Percentiles rank a stretch among this genome's conserved stretches.
Conservation (phyloP, 2,329 filamentous ascomycete species). For the Akanthomyces lecanii region DNA sequence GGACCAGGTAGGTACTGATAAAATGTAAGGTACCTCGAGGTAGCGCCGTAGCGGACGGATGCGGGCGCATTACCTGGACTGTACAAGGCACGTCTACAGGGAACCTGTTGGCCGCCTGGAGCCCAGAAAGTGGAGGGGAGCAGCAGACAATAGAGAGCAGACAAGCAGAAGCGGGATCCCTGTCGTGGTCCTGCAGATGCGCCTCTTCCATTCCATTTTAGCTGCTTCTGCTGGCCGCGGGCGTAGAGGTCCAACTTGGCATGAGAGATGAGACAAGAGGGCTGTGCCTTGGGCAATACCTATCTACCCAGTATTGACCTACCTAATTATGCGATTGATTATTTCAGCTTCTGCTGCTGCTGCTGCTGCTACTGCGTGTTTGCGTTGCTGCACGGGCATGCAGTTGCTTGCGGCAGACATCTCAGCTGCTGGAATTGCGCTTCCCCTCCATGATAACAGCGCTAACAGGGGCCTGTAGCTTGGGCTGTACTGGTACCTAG, state of each 20-base stretch:
- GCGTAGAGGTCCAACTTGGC: not conserved
- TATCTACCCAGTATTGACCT: no score
- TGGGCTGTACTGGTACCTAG: not conserved
- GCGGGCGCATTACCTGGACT: not conserved
- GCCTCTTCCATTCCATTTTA: not conserved
- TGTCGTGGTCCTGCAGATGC: conserved; percentile 13
- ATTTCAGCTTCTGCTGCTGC: not conserved
- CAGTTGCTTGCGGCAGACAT: not conserved
- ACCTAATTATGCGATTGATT: not conserved
- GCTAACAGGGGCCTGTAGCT: not conserved
- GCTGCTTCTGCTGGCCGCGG: not conserved
- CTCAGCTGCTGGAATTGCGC: not conserved
- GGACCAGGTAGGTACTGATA: no score
- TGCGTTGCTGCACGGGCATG: not conserved
- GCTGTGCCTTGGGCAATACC: not conserved
- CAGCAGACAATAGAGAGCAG: not conserved
- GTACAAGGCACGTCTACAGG: not conserved
- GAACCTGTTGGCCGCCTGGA: not conserved
- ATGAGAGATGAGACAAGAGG: not conserved
- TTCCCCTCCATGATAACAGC: not conserved
- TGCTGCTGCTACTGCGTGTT: not conserved
- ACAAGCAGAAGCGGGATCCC: not conserved
- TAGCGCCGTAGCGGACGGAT: not conserved
- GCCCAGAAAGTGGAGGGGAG: not conserved
- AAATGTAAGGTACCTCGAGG: not conserved